A percentile compares a stretch with the other conserved stretches of the same genome.
These are phyloP conservation scores for Rubus idaeus DNA, from an alignment of 306 rosid genomes.

Conservation along the genomic window DNA sequence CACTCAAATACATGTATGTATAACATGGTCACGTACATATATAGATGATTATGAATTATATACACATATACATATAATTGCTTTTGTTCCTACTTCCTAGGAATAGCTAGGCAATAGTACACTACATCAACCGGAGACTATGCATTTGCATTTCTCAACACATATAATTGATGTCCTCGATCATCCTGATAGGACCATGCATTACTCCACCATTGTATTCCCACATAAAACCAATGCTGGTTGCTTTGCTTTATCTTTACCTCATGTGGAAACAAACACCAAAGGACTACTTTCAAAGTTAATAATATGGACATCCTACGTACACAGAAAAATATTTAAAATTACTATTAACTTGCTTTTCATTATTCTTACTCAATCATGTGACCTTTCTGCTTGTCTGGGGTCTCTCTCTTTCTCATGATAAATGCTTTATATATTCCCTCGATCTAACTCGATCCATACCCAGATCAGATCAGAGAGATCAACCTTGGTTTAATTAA, in stretches of 20 bases:
- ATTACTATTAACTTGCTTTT: constrained; percentile 27
- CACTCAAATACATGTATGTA: not conserved
- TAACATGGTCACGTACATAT: not conserved
- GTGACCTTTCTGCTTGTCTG: constrained; percentile 26
- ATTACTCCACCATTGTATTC: not conserved
- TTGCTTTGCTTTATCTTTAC: constrained; percentile 38
- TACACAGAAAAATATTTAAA: constrained; percentile 3
- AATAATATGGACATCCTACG: not conserved
- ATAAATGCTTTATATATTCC: constrained; percentile 44
- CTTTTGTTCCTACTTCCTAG: not conserved
- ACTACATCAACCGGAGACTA: not conserved
- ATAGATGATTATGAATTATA: not conserved
- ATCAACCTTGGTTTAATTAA: not conserved
- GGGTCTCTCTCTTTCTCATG: not conserved
- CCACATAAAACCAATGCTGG: not conserved
- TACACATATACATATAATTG: not conserved
- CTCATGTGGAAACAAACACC: constrained; percentile 29
- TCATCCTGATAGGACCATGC: constrained; percentile 13
- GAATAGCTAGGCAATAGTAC: not conserved
- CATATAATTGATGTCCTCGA: not conserved
- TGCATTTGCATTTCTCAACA: not conserved
- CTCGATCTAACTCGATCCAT: constrained; percentile 35
- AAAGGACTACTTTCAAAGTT: constrained; percentile 13
- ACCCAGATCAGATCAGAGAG: constrained; percentile 3
- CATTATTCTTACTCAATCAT: constrained; percentile 18